Evolutionary conservation across 805 yeast species (phyloP).

Genomic region (Torulaspora microellipsoides): DNA sequence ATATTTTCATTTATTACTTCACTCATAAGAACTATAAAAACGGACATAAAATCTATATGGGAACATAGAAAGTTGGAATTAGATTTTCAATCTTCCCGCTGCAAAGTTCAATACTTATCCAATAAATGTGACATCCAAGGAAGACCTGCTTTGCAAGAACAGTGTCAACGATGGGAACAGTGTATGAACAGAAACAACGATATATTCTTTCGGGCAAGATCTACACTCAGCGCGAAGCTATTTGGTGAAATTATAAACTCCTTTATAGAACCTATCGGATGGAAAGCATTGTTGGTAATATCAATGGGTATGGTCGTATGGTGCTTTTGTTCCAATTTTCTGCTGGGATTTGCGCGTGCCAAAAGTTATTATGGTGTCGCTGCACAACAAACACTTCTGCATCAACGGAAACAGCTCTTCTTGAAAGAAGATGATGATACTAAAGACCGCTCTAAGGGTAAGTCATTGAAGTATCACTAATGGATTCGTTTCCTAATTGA

Average conservation of each 20-base stretch:
- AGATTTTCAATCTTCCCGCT: conserved; percentile 48
- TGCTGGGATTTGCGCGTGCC: conserved; percentile 62
- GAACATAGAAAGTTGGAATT: conserved; percentile 43
- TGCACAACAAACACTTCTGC: conserved; percentile 7
- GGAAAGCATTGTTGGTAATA: conserved; percentile 49
- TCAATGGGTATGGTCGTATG: conserved; percentile 39
- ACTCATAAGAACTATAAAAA: conserved; percentile 45
- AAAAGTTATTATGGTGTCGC: conserved; percentile 38
- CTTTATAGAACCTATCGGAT: conserved; percentile 62
- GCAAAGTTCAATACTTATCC: conserved; percentile 47
- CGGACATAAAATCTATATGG: conserved; percentile 52
- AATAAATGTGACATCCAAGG: conserved; percentile 52
- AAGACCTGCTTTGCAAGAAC: conserved; percentile 53
- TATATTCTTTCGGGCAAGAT: conserved; percentile 41
- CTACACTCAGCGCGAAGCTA: conserved; percentile 57
- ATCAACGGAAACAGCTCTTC: conserved; percentile 4
- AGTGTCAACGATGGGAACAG: conserved; percentile 58
- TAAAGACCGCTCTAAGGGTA: too few relatives aligned
- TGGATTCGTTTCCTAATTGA: too few relatives aligned
- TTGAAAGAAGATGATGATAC: neutral
- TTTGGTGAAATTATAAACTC: conserved; percentile 59
- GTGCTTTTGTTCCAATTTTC: conserved; percentile 56
- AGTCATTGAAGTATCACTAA: too few relatives aligned
- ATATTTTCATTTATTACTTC: conserved; percentile 42
- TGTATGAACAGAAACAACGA: conserved; percentile 58